Percentiles rank a stretch among this genome's conserved stretches.
Conservation (phyloP, 495 filamentous ascomycete genomes). For the Cercophora sp. region DNA sequence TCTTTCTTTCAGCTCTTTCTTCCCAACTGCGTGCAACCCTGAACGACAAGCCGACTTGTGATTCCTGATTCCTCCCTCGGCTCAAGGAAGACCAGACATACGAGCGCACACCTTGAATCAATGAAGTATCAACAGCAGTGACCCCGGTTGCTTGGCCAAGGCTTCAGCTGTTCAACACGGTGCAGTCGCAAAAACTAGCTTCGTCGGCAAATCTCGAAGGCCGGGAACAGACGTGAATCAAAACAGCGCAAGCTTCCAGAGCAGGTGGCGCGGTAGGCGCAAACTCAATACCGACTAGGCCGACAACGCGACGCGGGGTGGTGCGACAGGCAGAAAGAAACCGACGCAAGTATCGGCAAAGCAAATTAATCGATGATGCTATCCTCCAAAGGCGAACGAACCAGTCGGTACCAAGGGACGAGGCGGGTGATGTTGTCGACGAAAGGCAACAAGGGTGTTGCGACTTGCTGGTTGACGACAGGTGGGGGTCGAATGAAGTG, state of each 20-base stretch:
- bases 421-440: neutral
- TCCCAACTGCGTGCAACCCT: neutral
- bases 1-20: conserved; percentile 1
- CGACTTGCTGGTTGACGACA: no score
- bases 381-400: conserved; percentile 13
- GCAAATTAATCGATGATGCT: neutral
- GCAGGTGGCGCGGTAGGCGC: conserved; percentile 19
- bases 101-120: neutral
- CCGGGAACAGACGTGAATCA: conserved; percentile 8
- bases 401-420: conserved; percentile 17
- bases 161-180: conserved; percentile 6
- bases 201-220: conserved; percentile 6
- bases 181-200: conserved; percentile 13
- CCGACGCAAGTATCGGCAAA: conserved; percentile 5
- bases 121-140: neutral
- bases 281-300: conserved; percentile 16
- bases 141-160: neutral
- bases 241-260: conserved; percentile 18
- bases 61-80: neutral
- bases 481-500: no score
- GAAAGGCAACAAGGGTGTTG: no score
- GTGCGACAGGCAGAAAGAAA: no score
- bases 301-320: conserved; percentile 1
- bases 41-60: neutral
- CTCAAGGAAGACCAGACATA: conserved; percentile 3